A percentile compares a stretch with the other conserved stretches of the same genome.
phyloP scores from a whole-genome alignment of 2,329 filamentous ascomycete species.

The Zymoseptoria brevis region DNA sequence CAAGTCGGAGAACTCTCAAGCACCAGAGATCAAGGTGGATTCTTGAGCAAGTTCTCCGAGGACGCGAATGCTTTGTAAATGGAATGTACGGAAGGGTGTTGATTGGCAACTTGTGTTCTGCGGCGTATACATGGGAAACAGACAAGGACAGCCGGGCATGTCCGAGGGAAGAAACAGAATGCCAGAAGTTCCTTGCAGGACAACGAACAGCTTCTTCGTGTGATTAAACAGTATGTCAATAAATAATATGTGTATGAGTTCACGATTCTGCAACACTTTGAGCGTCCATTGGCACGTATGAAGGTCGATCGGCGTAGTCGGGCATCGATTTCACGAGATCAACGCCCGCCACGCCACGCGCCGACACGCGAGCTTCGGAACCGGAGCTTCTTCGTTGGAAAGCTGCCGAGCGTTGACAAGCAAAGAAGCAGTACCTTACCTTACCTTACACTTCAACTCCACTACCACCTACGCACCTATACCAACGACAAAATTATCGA shows the following conservation, averaged over 20 bases:
- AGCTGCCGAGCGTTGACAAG: not conserved
- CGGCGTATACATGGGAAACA: slow-evolving; percentile 1
- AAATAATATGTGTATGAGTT: slow-evolving; percentile 1
- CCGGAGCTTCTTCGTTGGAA: not conserved
- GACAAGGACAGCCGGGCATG: not conserved
- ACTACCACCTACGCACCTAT: not conserved
- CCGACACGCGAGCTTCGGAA: not conserved
- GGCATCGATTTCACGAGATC: not conserved
- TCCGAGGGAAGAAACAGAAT: not conserved
- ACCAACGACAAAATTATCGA: not conserved
- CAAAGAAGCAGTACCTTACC: not conserved
- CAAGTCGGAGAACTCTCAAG: slow-evolving; percentile 16
- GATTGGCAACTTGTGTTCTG: slow-evolving; percentile 1
- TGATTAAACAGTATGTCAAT: not conserved
- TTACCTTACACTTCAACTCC: not conserved
- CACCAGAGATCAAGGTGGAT: slow-evolving; percentile 19
- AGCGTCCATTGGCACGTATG: not conserved
- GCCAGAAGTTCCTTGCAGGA: not conserved
- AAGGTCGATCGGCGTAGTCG: not conserved
- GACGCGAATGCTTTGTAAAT: slow-evolving; percentile 7
- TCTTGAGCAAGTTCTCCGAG: slow-evolving; percentile 26
- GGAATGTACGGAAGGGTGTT: not conserved
- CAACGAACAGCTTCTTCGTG: not conserved
- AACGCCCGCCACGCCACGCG: not conserved
- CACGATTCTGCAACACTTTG: not conserved